These are phyloP conservation scores for Mariannaea elegans DNA, from an alignment of 2,329 filamentous ascomycete genomes.

Conservation along the genomic window DNA sequence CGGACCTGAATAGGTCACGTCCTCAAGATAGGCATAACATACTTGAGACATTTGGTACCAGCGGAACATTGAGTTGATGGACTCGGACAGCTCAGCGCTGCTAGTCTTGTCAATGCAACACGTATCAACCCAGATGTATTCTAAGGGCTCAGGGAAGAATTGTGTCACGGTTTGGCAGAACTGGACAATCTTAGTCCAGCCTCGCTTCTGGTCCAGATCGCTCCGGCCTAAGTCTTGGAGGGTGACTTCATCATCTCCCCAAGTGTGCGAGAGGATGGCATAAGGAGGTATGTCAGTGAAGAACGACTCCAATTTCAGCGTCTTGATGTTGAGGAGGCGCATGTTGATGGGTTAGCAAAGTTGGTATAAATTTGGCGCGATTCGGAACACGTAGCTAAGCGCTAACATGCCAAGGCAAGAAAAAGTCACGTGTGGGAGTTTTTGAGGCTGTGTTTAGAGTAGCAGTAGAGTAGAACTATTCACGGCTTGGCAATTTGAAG, in stretches of 20 bases:
- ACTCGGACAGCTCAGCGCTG: constrained; percentile 32
- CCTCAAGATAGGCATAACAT: constrained; percentile 30
- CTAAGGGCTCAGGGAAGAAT: not conserved
- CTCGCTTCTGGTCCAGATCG: constrained; percentile 7
- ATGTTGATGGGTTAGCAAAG: not conserved
- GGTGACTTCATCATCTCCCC: constrained; percentile 19
- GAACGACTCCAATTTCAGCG: constrained; percentile 13
- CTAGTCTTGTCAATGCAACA: constrained; percentile 30
- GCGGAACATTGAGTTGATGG: constrained; percentile 35
- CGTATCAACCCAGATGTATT: constrained; percentile 25
- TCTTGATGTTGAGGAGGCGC: constrained; percentile 24
- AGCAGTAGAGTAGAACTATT: too few relatives aligned
- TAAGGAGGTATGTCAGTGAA: constrained; percentile 21
- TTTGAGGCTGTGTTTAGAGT: too few relatives aligned
- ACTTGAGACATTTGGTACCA: constrained; percentile 40
- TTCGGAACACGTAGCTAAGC: not conserved
- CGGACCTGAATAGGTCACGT: constrained; percentile 48
- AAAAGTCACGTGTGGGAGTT: not conserved
- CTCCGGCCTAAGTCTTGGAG: constrained; percentile 19
- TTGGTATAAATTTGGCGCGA: too few relatives aligned
- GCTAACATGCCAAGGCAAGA: not conserved
- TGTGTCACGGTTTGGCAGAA: constrained; percentile 12
- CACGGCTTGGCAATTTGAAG: too few relatives aligned
- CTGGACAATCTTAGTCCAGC: constrained; percentile 25
- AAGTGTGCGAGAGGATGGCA: constrained; percentile 25